Conservation (phyloP, 108 stramenopile genomes). For the Nitzschia putrida region DNA sequence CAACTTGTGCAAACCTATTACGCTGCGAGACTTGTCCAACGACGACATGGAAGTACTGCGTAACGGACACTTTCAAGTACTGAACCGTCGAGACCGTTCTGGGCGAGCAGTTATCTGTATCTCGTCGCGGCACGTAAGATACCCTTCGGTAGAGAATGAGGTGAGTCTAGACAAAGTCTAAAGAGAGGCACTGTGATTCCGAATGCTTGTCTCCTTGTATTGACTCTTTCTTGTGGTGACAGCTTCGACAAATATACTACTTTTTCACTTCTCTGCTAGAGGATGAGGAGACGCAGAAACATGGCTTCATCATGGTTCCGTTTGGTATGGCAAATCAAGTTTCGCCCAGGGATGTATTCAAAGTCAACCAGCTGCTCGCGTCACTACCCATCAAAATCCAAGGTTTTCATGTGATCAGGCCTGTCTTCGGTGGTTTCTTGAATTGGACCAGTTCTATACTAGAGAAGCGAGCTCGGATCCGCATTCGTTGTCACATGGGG, state of each 20-base stretch:
- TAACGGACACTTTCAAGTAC: constrained; percentile 10
- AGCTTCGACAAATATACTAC: constrained; percentile 9
- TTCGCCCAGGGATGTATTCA: background rate
- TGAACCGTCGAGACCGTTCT: background rate
- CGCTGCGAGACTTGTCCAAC: constrained; percentile 8
- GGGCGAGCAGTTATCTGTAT: constrained; percentile 1
- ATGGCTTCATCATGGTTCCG: constrained; percentile 4
- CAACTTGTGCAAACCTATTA: constrained; percentile 7
- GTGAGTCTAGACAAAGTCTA: background rate
- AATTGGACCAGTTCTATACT: constrained; percentile 1
- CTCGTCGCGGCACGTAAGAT: background rate
- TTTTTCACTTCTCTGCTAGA: background rate
- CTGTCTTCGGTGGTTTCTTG: background rate
- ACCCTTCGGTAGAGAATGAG: constrained; percentile 3
- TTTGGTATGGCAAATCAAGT: background rate
- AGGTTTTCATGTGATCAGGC: background rate
- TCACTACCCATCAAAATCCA: background rate
- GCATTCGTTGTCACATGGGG: background rate
- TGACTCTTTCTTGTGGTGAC: background rate
- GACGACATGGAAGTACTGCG: constrained; percentile 19
- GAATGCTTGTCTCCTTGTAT: background rate
- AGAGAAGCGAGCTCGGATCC: background rate
- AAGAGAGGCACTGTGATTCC: too few relatives aligned
- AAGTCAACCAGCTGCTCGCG: background rate
- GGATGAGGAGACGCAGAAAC: constrained; percentile 14